These are phyloP conservation scores for Chamaecyparis obtusa DNA, from an alignment of 75 land plant species.

Conservation along the genomic window DNA sequence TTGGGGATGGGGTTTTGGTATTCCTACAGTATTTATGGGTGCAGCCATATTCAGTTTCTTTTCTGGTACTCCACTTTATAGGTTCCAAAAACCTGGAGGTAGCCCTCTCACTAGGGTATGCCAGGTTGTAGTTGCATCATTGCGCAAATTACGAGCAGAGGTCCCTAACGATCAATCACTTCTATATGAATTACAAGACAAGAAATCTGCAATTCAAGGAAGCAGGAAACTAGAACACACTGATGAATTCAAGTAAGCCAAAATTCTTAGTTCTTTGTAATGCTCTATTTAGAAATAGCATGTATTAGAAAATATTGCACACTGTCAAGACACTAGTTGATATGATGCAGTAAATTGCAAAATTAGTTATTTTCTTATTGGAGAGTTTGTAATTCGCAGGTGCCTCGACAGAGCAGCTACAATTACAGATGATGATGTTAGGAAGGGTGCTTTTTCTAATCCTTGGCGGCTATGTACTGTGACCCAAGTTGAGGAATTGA, in stretches of 20 bases:
- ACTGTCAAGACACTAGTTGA: not conserved
- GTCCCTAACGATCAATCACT: slow-evolving; percentile 44
- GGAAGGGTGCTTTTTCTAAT: not conserved
- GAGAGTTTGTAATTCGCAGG: slow-evolving; percentile 15
- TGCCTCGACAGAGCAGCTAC: slow-evolving; percentile 48
- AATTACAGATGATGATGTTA: slow-evolving; percentile 3
- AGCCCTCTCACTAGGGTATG: slow-evolving; percentile 72
- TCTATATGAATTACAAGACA: slow-evolving; percentile 58
- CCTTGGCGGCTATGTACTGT: slow-evolving; percentile 66
- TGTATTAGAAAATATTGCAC: not conserved
- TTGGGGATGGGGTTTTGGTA: slow-evolving; percentile 84
- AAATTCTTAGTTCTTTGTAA: not conserved
- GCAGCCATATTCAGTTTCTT: slow-evolving; percentile 66
- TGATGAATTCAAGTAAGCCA: slow-evolving; percentile 51
- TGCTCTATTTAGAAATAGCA: not conserved
- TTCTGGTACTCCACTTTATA: slow-evolving; percentile 56
- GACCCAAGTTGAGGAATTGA: slow-evolving; percentile 77
- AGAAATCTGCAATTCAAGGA: slow-evolving; percentile 62
- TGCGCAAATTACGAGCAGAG: slow-evolving; percentile 45
- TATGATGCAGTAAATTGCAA: not conserved
- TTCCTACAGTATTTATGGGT: slow-evolving; percentile 68
- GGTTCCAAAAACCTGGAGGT: slow-evolving; percentile 84
- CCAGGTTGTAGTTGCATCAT: slow-evolving; percentile 81
- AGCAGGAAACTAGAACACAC: slow-evolving; percentile 78
- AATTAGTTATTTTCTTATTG: not conserved